phyloP scores from a whole-genome alignment of 352 stramenopile genomes.

The Pythium sukuiense region DNA sequence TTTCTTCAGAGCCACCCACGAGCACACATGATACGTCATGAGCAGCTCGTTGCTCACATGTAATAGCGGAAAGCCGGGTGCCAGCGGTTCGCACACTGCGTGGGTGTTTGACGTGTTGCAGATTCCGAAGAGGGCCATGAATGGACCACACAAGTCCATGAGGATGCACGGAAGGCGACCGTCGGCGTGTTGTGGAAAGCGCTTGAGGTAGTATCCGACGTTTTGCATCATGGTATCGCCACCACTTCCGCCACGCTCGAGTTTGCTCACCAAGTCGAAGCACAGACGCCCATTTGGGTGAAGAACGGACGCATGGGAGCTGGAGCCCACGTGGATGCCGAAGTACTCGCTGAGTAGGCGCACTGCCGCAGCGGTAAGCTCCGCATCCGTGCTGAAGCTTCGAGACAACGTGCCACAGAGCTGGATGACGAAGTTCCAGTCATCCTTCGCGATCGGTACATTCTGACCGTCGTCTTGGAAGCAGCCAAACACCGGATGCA shows the following conservation, averaged over 20 bases:
- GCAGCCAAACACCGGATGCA: background rate
- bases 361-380: background rate
- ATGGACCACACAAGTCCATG: background rate
- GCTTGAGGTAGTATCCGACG: background rate
- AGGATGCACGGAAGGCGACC: background rate
- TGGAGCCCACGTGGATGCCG: background rate
- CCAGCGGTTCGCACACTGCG: background rate
- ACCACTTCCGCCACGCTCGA: background rate
- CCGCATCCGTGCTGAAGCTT: background rate
- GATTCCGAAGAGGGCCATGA: background rate
- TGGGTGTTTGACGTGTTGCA: background rate
- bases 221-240: background rate
- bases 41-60: background rate
- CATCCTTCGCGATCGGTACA: background rate
- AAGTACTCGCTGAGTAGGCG: background rate
- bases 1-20: background rate
- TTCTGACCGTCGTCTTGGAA: background rate
- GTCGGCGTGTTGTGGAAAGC: background rate
- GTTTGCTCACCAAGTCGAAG: background rate
- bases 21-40: background rate
- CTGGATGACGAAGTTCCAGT: background rate
- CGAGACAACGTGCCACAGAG: background rate
- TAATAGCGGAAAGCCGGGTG: background rate
- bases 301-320: too few species aligned
- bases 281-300: too few species aligned